Evolutionary conservation across 2,329 filamentous ascomycete genomes (phyloP).

Genomic region (Penicillium psychrosexuale): DNA sequence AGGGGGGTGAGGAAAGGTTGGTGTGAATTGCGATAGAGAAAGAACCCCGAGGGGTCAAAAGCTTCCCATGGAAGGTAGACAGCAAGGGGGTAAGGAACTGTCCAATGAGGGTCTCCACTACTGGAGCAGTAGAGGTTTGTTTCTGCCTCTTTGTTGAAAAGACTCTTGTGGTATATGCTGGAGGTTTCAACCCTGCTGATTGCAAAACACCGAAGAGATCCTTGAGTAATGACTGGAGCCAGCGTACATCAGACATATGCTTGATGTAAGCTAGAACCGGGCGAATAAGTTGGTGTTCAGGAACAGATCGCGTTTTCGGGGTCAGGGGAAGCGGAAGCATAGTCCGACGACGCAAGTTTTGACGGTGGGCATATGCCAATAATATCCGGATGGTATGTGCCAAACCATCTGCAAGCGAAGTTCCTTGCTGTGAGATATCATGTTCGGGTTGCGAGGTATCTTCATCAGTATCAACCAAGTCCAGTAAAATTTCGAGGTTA

Average conservation of each 20-base stretch:
- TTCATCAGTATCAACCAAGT: slow-evolving; percentile 61
- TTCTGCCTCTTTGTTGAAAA: slow-evolving; percentile 26
- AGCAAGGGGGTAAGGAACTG: slow-evolving; percentile 45
- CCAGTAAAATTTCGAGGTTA: slow-evolving; percentile 60
- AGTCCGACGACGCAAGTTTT: slow-evolving; percentile 65
- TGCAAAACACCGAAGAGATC: slow-evolving; percentile 32
- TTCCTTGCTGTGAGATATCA: slow-evolving; percentile 24
- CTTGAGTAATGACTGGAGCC: slow-evolving; percentile 33
- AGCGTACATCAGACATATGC: slow-evolving; percentile 43
- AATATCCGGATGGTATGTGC: slow-evolving; percentile 70
- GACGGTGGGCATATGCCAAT: slow-evolving; percentile 73
- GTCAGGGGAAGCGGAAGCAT: slow-evolving; percentile 59
- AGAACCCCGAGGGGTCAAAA: slow-evolving; percentile 35
- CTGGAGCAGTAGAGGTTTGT: slow-evolving; percentile 9
- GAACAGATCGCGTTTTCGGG: slow-evolving; percentile 48
- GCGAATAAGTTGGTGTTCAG: slow-evolving; percentile 57
- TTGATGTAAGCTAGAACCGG: slow-evolving; percentile 55
- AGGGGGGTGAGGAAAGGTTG: slow-evolving; percentile 29
- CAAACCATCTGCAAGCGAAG: slow-evolving; percentile 61
- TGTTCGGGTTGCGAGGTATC: slow-evolving; percentile 29
- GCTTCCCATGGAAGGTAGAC: slow-evolving; percentile 38
- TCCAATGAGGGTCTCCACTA: slow-evolving; percentile 43
- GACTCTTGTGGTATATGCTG: slow-evolving; percentile 23
- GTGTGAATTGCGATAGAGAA: slow-evolving; percentile 41
- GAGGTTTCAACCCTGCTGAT: slow-evolving; percentile 32